phyloP scores from a whole-genome alignment of 164 flowering plant genomes.

The Hamamelis virginiana region DNA sequence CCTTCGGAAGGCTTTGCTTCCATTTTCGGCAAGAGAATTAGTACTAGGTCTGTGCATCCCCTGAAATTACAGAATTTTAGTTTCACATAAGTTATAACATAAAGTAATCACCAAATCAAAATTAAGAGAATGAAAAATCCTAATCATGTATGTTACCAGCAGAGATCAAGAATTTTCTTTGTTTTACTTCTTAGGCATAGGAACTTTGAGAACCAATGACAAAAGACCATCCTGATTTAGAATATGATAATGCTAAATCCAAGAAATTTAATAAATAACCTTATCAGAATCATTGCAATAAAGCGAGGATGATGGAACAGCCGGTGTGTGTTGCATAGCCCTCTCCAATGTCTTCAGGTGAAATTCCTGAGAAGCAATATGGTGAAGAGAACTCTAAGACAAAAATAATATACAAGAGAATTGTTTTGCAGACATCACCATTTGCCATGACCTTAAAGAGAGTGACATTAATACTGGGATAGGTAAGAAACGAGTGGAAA shows the following conservation, averaged over 20 bases:
- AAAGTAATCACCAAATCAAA: neutral
- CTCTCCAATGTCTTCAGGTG: slow-evolving; percentile 77
- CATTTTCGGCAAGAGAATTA: slow-evolving; percentile 23
- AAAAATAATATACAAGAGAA: neutral
- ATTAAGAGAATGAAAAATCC: neutral
- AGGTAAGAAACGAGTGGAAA: neutral
- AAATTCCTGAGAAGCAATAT: slow-evolving; percentile 58
- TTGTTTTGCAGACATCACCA: neutral
- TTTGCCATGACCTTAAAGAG: neutral
- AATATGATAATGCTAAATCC: neutral
- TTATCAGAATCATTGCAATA: slow-evolving; percentile 34
- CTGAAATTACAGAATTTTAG: slow-evolving; percentile 33
- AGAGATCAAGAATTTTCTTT: neutral
- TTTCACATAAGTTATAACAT: neutral
- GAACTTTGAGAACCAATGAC: neutral
- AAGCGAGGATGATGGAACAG: slow-evolving; percentile 35
- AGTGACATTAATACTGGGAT: neutral
- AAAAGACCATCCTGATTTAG: neutral
- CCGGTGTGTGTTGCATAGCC: slow-evolving; percentile 59
- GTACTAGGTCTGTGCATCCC: slow-evolving; percentile 28
- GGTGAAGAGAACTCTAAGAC: neutral
- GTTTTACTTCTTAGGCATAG: neutral
- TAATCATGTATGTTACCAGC: neutral
- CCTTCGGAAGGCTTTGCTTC: slow-evolving; percentile 41
- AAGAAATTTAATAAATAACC: slow-evolving; percentile 27